A percentile compares a stretch with the other conserved stretches of the same genome.
These are phyloP conservation scores for Limonium bicolor DNA, from an alignment of 148 eudicot genomes.

Conservation along the genomic window DNA sequence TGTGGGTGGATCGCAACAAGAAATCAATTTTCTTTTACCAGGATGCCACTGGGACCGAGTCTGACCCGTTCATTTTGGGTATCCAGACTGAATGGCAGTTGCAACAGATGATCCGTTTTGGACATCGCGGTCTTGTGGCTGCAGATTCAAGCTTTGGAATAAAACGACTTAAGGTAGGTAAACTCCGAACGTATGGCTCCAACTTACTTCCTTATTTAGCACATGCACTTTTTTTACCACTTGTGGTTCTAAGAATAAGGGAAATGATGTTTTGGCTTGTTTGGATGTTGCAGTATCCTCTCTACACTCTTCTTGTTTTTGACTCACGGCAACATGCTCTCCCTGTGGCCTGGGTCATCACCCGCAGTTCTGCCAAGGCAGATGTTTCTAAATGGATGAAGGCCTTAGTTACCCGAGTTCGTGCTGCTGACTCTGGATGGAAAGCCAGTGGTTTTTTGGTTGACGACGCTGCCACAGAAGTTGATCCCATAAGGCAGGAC, in stretches of 20 bases:
- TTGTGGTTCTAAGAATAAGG: background rate
- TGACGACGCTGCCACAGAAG: conserved; percentile 86
- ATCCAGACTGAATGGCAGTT: conserved; percentile 98
- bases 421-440: conserved; percentile 71
- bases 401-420: conserved; percentile 60
- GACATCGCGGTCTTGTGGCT: conserved; percentile 70
- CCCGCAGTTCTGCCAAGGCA: conserved; percentile 64
- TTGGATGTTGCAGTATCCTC: conserved; percentile 60
- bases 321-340: conserved; percentile 96
- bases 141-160: conserved; percentile 84
- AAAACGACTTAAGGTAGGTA: conserved; percentile 76
- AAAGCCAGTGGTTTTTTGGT: conserved; percentile 62
- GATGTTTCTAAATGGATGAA: conserved; percentile 93
- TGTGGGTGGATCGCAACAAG: conserved; percentile 90
- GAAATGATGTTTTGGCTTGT: background rate
- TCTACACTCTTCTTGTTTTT: conserved; percentile 93
- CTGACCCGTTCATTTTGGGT: conserved; percentile 86
- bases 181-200: background rate
- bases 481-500: conserved; percentile 79
- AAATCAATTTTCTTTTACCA: conserved; percentile 67
- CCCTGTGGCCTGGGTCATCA: conserved; percentile 94
- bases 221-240: too few relatives aligned
- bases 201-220: too few relatives aligned
- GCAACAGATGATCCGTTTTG: conserved; percentile 95
- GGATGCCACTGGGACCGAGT: conserved; percentile 52